These are phyloP conservation scores for Diaporthe nobilis DNA, from an alignment of 2,329 filamentous ascomycete species.

Conservation along the genomic window DNA sequence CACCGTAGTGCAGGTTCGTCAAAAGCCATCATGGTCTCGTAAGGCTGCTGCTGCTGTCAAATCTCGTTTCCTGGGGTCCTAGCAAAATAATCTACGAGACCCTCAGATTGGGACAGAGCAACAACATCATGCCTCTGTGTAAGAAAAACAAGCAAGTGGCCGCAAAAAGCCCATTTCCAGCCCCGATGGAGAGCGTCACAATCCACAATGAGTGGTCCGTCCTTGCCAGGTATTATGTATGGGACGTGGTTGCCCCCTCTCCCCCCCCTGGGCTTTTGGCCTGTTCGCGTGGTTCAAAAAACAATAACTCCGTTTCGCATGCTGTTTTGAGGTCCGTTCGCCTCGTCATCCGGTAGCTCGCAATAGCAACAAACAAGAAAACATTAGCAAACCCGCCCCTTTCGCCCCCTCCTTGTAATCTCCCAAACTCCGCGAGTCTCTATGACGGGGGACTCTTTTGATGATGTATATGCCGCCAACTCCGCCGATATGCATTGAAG, in stretches of 20 bases:
- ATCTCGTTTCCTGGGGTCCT: constrained; percentile 15
- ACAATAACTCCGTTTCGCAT: constrained; percentile 30
- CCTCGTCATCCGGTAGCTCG: constrained; percentile 26
- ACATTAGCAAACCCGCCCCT: constrained; percentile 3
- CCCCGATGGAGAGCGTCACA: background rate
- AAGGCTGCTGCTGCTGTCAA: constrained; percentile 18
- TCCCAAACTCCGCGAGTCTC: constrained; percentile 39
- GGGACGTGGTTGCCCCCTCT: background rate
- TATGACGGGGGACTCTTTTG: constrained; percentile 31
- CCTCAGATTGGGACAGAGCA: background rate
- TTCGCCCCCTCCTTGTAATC: constrained; percentile 9
- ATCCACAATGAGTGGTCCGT: background rate
- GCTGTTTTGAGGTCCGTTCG: constrained; percentile 25
- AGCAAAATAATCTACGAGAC: constrained; percentile 10
- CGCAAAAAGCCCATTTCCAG: background rate
- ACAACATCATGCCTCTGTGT: constrained; percentile 2
- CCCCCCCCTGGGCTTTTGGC: background rate
- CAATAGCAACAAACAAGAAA: constrained; percentile 7
- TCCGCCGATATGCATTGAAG: constrained; percentile 46
- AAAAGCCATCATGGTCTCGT: constrained; percentile 23
- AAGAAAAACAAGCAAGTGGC: background rate
- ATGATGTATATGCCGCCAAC: constrained; percentile 41
- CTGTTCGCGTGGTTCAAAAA: constrained; percentile 6
- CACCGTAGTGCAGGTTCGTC: constrained; percentile 5
- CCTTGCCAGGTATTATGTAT: constrained; percentile 20